Evolutionary conservation across 495 filamentous ascomycete species (phyloP), one percentile per base, ranked within the genome.

Genomic region (Xylaria nigripes): DNA sequence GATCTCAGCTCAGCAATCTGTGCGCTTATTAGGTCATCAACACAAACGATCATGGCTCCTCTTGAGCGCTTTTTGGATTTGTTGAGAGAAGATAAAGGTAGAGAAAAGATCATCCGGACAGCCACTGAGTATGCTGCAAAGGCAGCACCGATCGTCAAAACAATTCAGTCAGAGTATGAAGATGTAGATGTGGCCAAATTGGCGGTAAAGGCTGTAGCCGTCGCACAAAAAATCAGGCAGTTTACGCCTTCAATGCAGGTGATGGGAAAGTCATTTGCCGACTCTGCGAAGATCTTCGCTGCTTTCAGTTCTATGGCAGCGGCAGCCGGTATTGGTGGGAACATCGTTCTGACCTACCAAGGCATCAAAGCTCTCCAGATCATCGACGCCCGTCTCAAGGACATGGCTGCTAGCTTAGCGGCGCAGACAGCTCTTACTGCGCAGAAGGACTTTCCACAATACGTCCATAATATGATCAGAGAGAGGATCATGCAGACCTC

Each of bases 281-380:
- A 61, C 43, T 43, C 21, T 34, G 42, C 52, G 41, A 43, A 46
- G 13, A 43, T 61, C 43, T 48, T 53, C 56, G 48, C 56, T 8
- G 42, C 50, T 22, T 61, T 61, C 51, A 54, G 36, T 32, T 25
- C 47, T 30, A 46, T 51, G 23, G 59, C 59, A 3, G 38, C 55
- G 13, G 22, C 51, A 6, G 50, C 48, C 25, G 42, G 56, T n/a
- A 61, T 61, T 46, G 59, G 51, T 12, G 27, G 38, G 44, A 61
- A 61, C 47, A n/a, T 58, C n/a, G 43, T 61, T 9, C 54, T 75
- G 64, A 29, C 85, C 69, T 54, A 84, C 66, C 34, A 77, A 58
- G 18, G 85, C 82, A 62, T 86, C 79, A 61, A 86, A 61, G 34
- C 81, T 80, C 56, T 75, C 73, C 54, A 85, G 65, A 58, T 73